Base-by-base conservation (phyloP, 805 yeast species). In the Blastobotrys mokoenaii region DNA sequence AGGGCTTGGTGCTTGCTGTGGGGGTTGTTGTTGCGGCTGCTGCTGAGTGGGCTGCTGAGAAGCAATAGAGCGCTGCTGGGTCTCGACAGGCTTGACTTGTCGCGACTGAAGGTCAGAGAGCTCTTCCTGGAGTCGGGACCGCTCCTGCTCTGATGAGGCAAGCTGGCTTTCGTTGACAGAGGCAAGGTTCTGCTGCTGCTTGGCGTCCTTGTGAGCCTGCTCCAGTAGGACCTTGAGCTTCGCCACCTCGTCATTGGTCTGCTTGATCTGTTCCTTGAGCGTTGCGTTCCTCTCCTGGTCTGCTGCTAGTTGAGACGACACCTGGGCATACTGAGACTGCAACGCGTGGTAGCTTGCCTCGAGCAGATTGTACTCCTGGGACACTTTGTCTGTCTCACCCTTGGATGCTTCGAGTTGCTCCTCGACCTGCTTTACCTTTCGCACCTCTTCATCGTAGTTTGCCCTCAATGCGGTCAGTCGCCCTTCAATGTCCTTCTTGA, bases 291-390 rank as follows among this genome's bases (percentile, higher is more conserved):
- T 75, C 57, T 77, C 74, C 64, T 84, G 89, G n/a, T 82, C 73
- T 41, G 74, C 76, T 45, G 82, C 85, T 39, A 82, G 69, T 15
- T 74, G 72, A 3, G 71, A 60, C 54, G 82, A 84, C 43, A 80
- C 66, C 38, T 74, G 76, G 52, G 77, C 78, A 51, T 82, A 69
- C 51, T 82, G 79, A 0, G 77, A 61, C 48, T 85, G 84, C 40
- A 82, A 72, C 3, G 84, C 79, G 61, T 84, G 82, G 56, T 76
- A 74, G 54, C 77, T 82, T 9, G 95, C 94, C 61, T 88, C 95
- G 1, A 84, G 74, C 37, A 84, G 72, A 0, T 86, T 76, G 1
- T 85, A 70, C 55, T 86, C 89, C 44, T 84, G 77, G 54, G 82
- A 70, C 52, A 88, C 67, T 35, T 77, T 72, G 46, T 80, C 87